Evolutionary conservation across 2,329 filamentous ascomycete genomes (phyloP).

Genomic region (Colletotrichum godetiae): DNA sequence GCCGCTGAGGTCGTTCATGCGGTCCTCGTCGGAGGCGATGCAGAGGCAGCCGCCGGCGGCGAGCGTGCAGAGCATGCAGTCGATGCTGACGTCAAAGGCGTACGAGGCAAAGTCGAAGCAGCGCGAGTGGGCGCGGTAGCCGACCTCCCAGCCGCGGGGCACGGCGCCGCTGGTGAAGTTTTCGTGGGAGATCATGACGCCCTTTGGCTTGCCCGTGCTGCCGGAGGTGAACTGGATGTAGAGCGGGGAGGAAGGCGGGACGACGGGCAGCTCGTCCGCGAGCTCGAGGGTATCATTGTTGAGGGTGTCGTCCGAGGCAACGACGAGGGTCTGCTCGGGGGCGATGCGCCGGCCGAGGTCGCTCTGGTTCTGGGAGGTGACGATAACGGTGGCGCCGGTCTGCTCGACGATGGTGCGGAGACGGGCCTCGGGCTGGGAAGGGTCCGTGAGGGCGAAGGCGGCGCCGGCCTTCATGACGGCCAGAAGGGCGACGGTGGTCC

Average conservation of each 20-base stretch:
- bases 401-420: slow-evolving; percentile 58
- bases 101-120: slow-evolving; percentile 63
- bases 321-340: slow-evolving; percentile 46
- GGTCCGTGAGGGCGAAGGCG: slow-evolving; percentile 59
- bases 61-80: slow-evolving; percentile 66
- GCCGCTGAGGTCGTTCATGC: slow-evolving; percentile 61
- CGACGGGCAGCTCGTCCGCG: slow-evolving; percentile 43
- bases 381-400: slow-evolving; percentile 50
- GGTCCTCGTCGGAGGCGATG: slow-evolving; percentile 64
- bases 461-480: slow-evolving; percentile 62
- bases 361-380: slow-evolving; percentile 54
- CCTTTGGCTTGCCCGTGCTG: slow-evolving; percentile 73
- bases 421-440: slow-evolving; percentile 57
- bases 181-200: slow-evolving; percentile 64
- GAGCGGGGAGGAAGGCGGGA: slow-evolving; percentile 56
- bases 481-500: slow-evolving; percentile 57
- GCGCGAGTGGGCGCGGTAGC: slow-evolving; percentile 53
- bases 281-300: slow-evolving; percentile 25
- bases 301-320: slow-evolving; percentile 41
- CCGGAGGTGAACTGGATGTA: slow-evolving; percentile 75
- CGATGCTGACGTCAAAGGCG: slow-evolving; percentile 66
- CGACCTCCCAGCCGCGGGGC: slow-evolving; percentile 54
- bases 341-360: slow-evolving; percentile 51
- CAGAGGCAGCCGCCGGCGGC: slow-evolving; percentile 61
- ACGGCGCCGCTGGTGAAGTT: slow-evolving; percentile 59